Base-by-base conservation (phyloP, 169 alveolate genomes). In the Cryptosporidium ubiquitum region DNA sequence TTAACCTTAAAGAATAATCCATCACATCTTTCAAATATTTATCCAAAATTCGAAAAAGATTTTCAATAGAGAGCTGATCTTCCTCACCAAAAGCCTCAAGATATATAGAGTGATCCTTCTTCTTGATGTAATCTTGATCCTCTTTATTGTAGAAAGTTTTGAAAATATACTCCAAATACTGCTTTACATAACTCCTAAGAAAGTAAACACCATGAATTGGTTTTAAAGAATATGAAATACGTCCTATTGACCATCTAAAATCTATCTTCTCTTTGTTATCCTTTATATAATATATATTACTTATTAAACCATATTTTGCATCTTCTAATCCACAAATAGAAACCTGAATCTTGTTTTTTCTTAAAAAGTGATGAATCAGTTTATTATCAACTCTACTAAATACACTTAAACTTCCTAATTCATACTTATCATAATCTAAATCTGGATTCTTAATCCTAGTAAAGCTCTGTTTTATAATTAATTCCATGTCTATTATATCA, bases 131-230 rank as follows among this genome's bases (percentile, higher is more conserved):
- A 1, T 79, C 79, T 26, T 20, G 42, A 66, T 79, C 89, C 14
- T 42, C 57, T 9, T 7, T 79, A 20, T 61, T 33, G 16, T 79
- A 61, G 12, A 61, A 79, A 29, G 60, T 35, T 26, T 40, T 40
- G 18, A 79, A 64, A 2, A 61, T n/a, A 29, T 44, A 79, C 35
- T 79, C 75, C 39, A 58, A 47, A 6, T 42, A 40, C 31, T 79
- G 89, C 26, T 42, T 79, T 14, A 58, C 75, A 66, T 79, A 79
- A 18, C 40, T 79, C n/a, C 89, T 79, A 4, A 79, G 16, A 37
- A 40, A 79, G 23, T 60, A 79, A 40, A 64, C 14, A 58, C 60
- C n/a, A 42, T 33, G 1, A 3, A 26, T 61, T 20, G 75, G 73
- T 26, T 58, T 79, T n/a, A 79, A 35, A 10, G 89, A 29, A 26